Evolutionary conservation across 140 eudicot genomes (phyloP).

Genomic region (Senecio squalidus): DNA sequence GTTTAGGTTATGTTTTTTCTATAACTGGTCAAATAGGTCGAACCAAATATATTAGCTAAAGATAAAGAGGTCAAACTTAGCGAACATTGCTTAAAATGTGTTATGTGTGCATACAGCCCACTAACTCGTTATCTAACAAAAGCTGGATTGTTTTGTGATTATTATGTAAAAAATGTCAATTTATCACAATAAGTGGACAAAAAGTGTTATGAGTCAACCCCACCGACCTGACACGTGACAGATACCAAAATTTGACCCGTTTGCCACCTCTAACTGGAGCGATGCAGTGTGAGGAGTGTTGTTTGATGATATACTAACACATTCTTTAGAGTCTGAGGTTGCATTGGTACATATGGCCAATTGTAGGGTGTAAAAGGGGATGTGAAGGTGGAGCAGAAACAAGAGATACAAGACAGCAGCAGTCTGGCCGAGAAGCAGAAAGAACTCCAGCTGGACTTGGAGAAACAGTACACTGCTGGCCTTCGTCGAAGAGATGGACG

Average conservation of each 20-base stretch:
- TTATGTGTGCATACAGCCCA: neutral
- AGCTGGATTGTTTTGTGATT: neutral
- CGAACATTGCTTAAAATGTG: neutral
- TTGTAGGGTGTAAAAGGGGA: slow-evolving; percentile 99
- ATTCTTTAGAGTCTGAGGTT: slow-evolving; percentile 99
- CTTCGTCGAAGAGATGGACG: slow-evolving; percentile 97
- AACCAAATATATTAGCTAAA: neutral
- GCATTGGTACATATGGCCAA: slow-evolving; percentile 51
- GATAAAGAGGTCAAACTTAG: neutral
- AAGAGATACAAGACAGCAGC: slow-evolving; percentile 32
- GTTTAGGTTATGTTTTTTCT: neutral
- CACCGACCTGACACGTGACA: neutral
- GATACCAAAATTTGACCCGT: neutral
- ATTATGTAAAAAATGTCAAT: neutral
- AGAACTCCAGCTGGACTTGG: slow-evolving; percentile 83
- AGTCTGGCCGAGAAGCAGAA: slow-evolving; percentile 63
- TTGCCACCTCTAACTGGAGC: slow-evolving; percentile 6
- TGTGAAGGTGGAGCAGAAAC: slow-evolving; percentile 47
- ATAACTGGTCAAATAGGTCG: neutral
- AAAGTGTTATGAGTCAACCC: neutral
- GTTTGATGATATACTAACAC: slow-evolving; percentile 64
- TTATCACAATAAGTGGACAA: neutral
- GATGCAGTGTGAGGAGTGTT: slow-evolving; percentile 9
- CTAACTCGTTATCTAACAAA: neutral
- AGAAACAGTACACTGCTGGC: slow-evolving; percentile 97